Base-by-base conservation (phyloP, 352 stramenopile species). In the Chrysophaeum taylorii region DNA sequence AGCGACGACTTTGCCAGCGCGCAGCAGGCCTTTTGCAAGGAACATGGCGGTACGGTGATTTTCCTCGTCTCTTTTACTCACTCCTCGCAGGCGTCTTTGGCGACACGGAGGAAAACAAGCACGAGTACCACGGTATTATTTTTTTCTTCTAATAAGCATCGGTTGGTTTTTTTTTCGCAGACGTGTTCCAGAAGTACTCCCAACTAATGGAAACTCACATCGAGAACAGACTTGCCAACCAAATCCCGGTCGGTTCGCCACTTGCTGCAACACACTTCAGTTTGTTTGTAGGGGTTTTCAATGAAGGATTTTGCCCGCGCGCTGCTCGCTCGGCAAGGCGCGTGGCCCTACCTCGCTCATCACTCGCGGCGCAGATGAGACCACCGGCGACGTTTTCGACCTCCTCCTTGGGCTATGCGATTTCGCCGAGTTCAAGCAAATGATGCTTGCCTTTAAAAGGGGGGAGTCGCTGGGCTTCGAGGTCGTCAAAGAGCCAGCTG, bases 351-450 rank as follows among this genome's bases (percentile, higher is more conserved):
- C 14, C 21, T 48, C 14, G 41, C 41, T 14, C 41, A 21, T 48
- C 41, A 48, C 14, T 21, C 14, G 21, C 14, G 14, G 14, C 41
- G 41, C 14, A 54, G 45, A 54, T 4, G 45, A 54, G 45, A 29
- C 4, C 45, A 27, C 45, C 7, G 45, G 45, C 45, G 45, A 54
- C 45, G 45, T 54, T 25, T 54, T 54, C 45, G 45, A 54, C 45
- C 45, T 54, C 7, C 45, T 54, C 45, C 12, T 54, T 4, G 45
- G 12, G 18, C 45, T 54, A 16, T 25, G 12, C 45, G 45, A 54
- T 25, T 54, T 54, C 45, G 45, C 45, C 45, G 45, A 54, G 45
- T 54, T 54, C 45, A 54, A 54, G 45, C 18, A 54, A 25, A 54
- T 27, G 45, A 54, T 54, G 12, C 12, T 54, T 25, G 45, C 45